Evolutionary conservation across 768 basidiomycete genomes (phyloP).

Genomic region (Trametes villosa): DNA sequence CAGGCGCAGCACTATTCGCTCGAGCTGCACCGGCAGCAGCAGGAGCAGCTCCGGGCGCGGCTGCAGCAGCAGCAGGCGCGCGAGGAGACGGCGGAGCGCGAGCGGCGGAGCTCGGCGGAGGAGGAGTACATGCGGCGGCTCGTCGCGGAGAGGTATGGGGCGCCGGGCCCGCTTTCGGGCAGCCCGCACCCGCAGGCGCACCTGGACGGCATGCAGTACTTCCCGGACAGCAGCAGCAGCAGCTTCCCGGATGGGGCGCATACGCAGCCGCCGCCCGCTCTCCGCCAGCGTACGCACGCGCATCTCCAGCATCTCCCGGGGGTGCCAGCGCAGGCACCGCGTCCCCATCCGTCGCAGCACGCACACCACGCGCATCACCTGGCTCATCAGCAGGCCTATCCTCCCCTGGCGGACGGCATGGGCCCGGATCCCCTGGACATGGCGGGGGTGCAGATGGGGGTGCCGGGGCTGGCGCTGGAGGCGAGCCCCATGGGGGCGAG

Average conservation of each 20-base stretch:
- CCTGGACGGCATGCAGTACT: slow-evolving; percentile 35
- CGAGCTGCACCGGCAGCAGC: slow-evolving; percentile 52
- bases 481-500: slow-evolving; percentile 27
- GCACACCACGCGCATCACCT: slow-evolving; percentile 17
- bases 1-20: slow-evolving; percentile 46
- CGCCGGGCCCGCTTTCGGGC: slow-evolving; percentile 15
- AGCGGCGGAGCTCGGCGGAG: slow-evolving; percentile 35
- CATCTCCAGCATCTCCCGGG: slow-evolving; percentile 24
- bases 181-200: slow-evolving; percentile 32
- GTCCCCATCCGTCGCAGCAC: slow-evolving; percentile 19
- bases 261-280: slow-evolving; percentile 38
- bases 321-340: slow-evolving; percentile 1
- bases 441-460: slow-evolving; percentile 24
- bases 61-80: slow-evolving; percentile 45
- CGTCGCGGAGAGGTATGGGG: slow-evolving; percentile 39
- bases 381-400: slow-evolving; percentile 18
- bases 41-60: slow-evolving; percentile 37
- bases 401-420: slow-evolving; percentile 19
- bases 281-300: slow-evolving; percentile 23
- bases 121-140: slow-evolving; percentile 44
- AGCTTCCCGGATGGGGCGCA: slow-evolving; percentile 38
- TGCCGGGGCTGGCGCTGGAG: slow-evolving; percentile 20
- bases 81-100: slow-evolving; percentile 39
- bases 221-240: slow-evolving; percentile 28
- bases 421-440: slow-evolving; percentile 28